phyloP scores from a whole-genome alignment of 495 filamentous ascomycete species.

The Neurospora sublineolata region DNA sequence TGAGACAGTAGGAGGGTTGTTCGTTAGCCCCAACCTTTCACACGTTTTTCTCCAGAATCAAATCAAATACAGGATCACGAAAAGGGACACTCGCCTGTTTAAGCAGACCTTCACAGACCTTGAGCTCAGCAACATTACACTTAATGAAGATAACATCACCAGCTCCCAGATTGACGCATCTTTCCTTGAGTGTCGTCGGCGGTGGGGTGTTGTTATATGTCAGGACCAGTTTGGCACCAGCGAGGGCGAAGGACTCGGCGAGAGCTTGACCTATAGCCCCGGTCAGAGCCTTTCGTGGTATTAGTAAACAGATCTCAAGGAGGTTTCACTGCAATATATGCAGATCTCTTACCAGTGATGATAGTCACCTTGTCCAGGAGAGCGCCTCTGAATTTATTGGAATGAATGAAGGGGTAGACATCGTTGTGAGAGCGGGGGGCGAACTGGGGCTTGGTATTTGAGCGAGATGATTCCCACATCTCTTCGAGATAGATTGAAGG shows the following conservation, averaged over 20 bases:
- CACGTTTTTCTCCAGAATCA: not conserved
- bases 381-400: slow-evolving; percentile 18
- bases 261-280: slow-evolving; percentile 20
- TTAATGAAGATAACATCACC: slow-evolving; percentile 12
- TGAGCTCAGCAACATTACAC: slow-evolving; percentile 19
- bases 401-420: slow-evolving; percentile 24
- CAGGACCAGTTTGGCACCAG: slow-evolving; percentile 19
- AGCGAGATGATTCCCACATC: not conserved
- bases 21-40: not conserved
- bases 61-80: not conserved
- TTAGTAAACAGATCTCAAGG: not conserved
- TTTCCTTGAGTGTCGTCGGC: slow-evolving; percentile 9
- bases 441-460: slow-evolving; percentile 6
- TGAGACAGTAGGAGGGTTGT: not conserved
- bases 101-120: slow-evolving; percentile 17
- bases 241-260: slow-evolving; percentile 26
- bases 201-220: slow-evolving; percentile 25
- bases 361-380: slow-evolving; percentile 20
- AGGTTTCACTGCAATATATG: not conserved
- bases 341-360: slow-evolving; percentile 15
- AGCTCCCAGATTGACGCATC: slow-evolving; percentile 14
- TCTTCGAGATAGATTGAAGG: too few relatives aligned
- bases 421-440: slow-evolving; percentile 21
- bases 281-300: slow-evolving; percentile 8
- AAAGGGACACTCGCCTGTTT: slow-evolving; percentile 7